Base-by-base conservation (phyloP, 2,329 filamentous ascomycete genomes). In the Ophiocordyceps camponoti-rufipedis region DNA sequence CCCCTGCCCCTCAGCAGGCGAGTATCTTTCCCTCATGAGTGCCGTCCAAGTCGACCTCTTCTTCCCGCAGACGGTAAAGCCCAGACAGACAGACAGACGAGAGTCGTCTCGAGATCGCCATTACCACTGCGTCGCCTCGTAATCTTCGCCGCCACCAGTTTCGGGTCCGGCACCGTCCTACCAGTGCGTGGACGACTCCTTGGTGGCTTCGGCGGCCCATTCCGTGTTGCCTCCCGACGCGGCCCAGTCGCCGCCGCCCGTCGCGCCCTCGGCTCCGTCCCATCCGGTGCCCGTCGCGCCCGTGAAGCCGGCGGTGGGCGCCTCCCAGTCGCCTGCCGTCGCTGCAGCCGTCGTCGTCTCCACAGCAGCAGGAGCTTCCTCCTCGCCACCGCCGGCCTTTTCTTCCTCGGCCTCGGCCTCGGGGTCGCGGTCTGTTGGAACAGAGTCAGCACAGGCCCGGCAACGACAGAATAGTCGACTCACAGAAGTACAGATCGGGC, bases 11-110 rank as follows among this genome's bases (percentile, higher is more conserved):
- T 58, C 29, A 31, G 9, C 29, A 31, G 50, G 50, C 63, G 75
- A 86, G 82, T 94, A 87, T 96, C 89, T 96, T 96, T 96, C 89
- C 89, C 87, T 95, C 88, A 83, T 95, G 74, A 95, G 87, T 82
- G 79, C 81, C 71, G 67, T 72, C 44, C 72, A 76, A 77, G 58
- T 72, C 68, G 66, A 71, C 66, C 68, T 23, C 23, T 23, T 23
- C 23, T 23, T 23, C 23, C 23, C 23, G 23, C 23, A 23, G 23
- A 23, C 23, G 23, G 23, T 23, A 23, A 23, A 23, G 23, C 23
- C 23, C 23, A 23, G 23, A 23, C 23, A 23, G 23, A 23, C 23
- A 23, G 23, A 23, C 23, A 41, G 43, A 38, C 19, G 33, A 46
- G 42, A 32, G 45, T 32, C 46, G 42, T 40, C 44, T 33, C 28